Evolutionary conservation across 2,329 filamentous ascomycete species (phyloP).

Genomic region (Penicillium sp.): DNA sequence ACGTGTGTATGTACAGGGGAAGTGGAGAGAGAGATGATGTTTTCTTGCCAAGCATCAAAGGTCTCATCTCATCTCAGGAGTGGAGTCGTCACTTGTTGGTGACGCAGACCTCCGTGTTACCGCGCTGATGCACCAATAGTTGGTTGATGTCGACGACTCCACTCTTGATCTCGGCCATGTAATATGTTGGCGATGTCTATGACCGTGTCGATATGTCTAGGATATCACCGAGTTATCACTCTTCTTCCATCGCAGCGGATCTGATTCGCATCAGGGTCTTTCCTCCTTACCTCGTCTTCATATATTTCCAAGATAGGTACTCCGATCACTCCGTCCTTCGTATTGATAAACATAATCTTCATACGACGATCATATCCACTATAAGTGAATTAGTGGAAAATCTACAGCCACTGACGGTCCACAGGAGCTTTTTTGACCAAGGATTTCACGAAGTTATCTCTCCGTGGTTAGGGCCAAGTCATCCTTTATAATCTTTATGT

Average conservation of each 20-base stretch:
- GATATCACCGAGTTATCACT: no score
- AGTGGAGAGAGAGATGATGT: not conserved
- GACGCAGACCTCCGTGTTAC: not conserved
- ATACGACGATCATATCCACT: not conserved
- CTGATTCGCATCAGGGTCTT: not conserved
- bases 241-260: no score
- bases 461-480: not conserved
- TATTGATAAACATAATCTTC: no score
- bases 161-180: not conserved
- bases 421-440: conserved; percentile 1
- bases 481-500: not conserved
- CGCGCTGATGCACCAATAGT: conserved; percentile 12
- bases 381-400: conserved; percentile 9
- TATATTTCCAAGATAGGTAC: no score
- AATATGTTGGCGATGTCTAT: no score
- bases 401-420: conserved; percentile 24
- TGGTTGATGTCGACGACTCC: not conserved
- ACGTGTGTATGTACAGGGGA: not conserved
- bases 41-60: not conserved
- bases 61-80: not conserved
- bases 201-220: no score
- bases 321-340: no score
- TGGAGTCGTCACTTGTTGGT: not conserved
- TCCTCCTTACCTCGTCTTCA: no score
- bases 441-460: not conserved